These are phyloP conservation scores for Salix brachista DNA, from an alignment of 345 rosid genomes.

Conservation along the genomic window DNA sequence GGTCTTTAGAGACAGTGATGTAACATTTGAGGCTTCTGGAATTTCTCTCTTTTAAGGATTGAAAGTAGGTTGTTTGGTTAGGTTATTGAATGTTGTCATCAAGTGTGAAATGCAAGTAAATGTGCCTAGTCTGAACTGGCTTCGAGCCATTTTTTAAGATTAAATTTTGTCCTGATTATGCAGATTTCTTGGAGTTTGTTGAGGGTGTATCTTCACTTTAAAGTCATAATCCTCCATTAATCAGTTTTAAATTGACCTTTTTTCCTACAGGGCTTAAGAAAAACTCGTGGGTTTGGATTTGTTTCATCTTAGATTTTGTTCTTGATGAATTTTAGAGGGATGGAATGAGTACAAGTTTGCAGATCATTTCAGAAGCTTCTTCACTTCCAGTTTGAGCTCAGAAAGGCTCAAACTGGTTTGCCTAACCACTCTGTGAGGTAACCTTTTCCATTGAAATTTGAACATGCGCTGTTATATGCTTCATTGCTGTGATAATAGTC, in stretches of 20 bases:
- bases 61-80: constrained; percentile 14
- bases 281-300: constrained; percentile 17
- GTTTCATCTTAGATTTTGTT: background rate
- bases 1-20: background rate
- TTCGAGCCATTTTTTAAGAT: constrained; percentile 17
- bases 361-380: background rate
- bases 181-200: constrained; percentile 9
- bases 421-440: background rate
- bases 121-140: constrained; percentile 10
- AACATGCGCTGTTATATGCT: background rate
- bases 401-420: background rate
- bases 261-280: constrained; percentile 9
- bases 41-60: background rate
- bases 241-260: constrained; percentile 11
- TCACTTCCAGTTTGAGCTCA: background rate
- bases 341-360: background rate
- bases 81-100: background rate
- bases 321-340: background rate
- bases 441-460: background rate
- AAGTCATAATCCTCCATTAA: constrained; percentile 22
- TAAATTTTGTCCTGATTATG: constrained; percentile 1
- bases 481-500: background rate
- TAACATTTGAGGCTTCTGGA: background rate
- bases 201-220: constrained; percentile 22
- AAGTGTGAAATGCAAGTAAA: constrained; percentile 21